Conservation (phyloP, 225 moss, liverwort and hornwort genomes). For the Polytrichum formosum region DNA sequence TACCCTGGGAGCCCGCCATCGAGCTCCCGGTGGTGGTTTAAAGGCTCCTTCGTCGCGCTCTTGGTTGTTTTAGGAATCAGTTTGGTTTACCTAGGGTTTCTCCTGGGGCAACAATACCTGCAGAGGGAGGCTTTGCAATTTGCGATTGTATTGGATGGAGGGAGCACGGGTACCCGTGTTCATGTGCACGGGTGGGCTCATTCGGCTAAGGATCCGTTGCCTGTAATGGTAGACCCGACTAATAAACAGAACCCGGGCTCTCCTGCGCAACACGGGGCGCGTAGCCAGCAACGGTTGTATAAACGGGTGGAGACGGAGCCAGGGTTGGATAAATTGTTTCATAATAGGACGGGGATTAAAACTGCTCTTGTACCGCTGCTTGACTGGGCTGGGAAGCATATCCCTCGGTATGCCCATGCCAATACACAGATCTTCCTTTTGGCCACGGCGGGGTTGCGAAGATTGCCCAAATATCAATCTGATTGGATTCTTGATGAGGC, state of each 20-base stretch:
- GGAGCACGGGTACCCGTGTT: conserved; percentile 88
- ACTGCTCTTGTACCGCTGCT: conserved; percentile 66
- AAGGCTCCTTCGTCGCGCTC: conserved; percentile 37
- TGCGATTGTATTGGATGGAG: conserved; percentile 91
- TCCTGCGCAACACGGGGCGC: conserved; percentile 47
- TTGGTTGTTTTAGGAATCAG: conserved; percentile 38
- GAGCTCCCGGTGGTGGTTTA: conserved; percentile 40
- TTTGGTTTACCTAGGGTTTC: conserved; percentile 55
- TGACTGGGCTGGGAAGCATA: conserved; percentile 83
- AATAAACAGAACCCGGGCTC: conserved; percentile 40
- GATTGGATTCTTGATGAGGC: conserved; percentile 87
- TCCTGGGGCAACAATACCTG: conserved; percentile 47
- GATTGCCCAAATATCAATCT: conserved; percentile 54
- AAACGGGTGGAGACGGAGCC: conserved; percentile 98
- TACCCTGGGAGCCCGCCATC: conserved; percentile 31
- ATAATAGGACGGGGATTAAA: conserved; percentile 67
- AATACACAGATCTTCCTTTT: conserved; percentile 83
- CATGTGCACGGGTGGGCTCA: conserved; percentile 96
- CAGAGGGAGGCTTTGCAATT: conserved; percentile 63
- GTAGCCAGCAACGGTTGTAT: conserved; percentile 70
- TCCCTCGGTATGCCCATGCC: conserved; percentile 61
- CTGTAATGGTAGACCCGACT: conserved; percentile 80
- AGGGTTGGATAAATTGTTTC: conserved; percentile 77
- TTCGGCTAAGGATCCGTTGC: conserved; percentile 65
- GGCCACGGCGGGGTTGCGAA: conserved; percentile 88